Evolutionary conservation across 1,284 basidiomycete genomes (phyloP).

Genomic region (Marasmius fiardii): DNA sequence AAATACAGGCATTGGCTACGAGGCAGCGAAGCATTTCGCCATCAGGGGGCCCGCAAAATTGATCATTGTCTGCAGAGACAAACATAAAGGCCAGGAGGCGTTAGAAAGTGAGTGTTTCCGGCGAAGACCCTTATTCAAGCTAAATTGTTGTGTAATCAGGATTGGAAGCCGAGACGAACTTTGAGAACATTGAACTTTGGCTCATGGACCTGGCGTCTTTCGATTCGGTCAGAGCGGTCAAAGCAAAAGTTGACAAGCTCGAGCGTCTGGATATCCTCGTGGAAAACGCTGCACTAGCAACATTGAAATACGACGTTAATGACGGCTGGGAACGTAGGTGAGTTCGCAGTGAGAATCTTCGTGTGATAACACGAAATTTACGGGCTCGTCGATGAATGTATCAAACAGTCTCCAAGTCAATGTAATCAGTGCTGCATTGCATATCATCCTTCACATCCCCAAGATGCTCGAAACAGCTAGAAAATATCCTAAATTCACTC

Average conservation of each 20-base stretch:
- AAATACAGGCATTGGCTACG: conserved; percentile 31
- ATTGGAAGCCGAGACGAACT: conserved; percentile 29
- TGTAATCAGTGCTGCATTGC: conserved; percentile 33
- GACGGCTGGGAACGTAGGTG: conserved; percentile 39
- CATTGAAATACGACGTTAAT: conserved; percentile 18
- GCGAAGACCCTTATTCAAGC: too few relatives aligned
- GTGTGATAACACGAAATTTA: background rate
- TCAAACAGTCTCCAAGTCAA: conserved; percentile 43
- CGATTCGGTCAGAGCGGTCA: conserved; percentile 35
- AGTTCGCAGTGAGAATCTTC: conserved; percentile 11
- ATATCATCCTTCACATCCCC: conserved; percentile 40
- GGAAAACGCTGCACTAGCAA: conserved; percentile 32
- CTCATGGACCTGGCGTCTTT: conserved; percentile 35
- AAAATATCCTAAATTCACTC: conserved; percentile 20
- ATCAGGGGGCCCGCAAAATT: conserved; percentile 26
- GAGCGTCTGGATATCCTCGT: conserved; percentile 37
- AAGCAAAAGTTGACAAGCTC: conserved; percentile 30
- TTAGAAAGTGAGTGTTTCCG: background rate
- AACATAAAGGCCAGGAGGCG: conserved; percentile 19
- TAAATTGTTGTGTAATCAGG: conserved; percentile 19
- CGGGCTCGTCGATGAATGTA: background rate
- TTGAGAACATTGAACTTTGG: conserved; percentile 29
- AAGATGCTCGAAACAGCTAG: conserved; percentile 32
- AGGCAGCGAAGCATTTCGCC: conserved; percentile 30
- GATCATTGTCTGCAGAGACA: conserved; percentile 26